Evolutionary conservation across 1,284 basidiomycete species (phyloP), one percentile per base, ranked within the genome.

Genomic region (Clitocybe nebularis): DNA sequence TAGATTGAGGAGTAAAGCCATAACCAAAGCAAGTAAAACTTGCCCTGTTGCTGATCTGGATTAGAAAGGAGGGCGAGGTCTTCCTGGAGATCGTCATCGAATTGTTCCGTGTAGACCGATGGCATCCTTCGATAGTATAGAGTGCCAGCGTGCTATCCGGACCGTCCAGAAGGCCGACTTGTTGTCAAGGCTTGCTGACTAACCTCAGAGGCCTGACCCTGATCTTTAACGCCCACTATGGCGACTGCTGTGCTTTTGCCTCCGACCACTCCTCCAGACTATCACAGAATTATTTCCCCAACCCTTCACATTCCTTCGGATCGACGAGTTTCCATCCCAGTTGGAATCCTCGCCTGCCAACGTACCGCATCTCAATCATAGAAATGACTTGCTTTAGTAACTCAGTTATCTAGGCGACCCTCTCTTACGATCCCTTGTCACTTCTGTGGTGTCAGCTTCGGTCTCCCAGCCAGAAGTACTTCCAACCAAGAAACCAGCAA

Each of bases 281-380:
- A 87, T 59, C 81, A 84, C 54, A 74, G 76, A 42, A 74, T 85
- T 29, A 54, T 81, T 42, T 82, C 81, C 3, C 66, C 74, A 4
- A 74, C 74, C 6, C 63, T 85, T 10, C 58, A 43, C 14, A 60
- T 85, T 39, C 74, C 81, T n/a, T 62, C 67, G 13, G 71, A 80
- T 39, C 61, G 69, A 7, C 55, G 62, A 16, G 48, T 66, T 4
- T 60, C 81, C 9, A 72, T 85, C 30, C 84, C 84, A 26, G 83
- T 87, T 30, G 84, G 84, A 39, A 68, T 87, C 13, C 66, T 87
- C 29, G 76, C 84, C 26, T 87, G 84, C 58, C 83, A 86, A 70
- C 79, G 83, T 83, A 59, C 68, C 60, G 48, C 20, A 43, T 49
- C 37, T 37, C 41, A 50, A 36, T 36, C 39, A 36, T 11, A 20